Conservation (phyloP, 176 grass and related monocot genomes). For the Zoysia pacifica region DNA sequence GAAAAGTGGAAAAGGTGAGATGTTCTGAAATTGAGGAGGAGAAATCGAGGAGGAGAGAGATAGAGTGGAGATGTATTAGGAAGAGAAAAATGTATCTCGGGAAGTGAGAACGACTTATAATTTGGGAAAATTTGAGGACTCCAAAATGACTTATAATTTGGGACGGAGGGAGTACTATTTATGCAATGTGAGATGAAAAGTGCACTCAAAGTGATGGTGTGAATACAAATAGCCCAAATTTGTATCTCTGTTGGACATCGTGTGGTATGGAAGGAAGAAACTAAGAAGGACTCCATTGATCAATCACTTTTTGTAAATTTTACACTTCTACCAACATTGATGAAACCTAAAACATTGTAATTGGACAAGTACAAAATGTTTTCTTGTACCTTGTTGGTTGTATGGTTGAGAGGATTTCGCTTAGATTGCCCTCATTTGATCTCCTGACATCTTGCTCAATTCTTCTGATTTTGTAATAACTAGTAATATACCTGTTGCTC, state of each 20-base stretch:
- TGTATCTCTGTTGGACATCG: not conserved
- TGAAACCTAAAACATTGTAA: not conserved
- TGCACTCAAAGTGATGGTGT: no score
- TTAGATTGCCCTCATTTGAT: not conserved
- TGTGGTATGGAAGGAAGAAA: not conserved
- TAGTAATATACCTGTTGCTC: not conserved
- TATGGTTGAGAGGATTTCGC: not conserved
- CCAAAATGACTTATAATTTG: no score
- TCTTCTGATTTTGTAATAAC: no score
- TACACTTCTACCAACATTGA: not conserved
- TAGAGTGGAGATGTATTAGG: no score
- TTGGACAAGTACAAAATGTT: not conserved
- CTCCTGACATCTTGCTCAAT: not conserved
- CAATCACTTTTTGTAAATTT: not conserved
- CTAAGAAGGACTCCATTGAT: not conserved
- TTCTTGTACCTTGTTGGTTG: not conserved
- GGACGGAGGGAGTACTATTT: no score
- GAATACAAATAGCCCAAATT: not conserved
- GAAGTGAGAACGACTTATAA: no score
- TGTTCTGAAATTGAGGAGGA: no score
- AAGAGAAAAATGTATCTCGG: no score
- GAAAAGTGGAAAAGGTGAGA: no score
- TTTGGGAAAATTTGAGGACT: no score
- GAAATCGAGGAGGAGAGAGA: no score
- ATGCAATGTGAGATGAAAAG: no score